Evolutionary conservation across 106 monocot species (phyloP).

Genomic region (Alisma plantagoaquatica): DNA sequence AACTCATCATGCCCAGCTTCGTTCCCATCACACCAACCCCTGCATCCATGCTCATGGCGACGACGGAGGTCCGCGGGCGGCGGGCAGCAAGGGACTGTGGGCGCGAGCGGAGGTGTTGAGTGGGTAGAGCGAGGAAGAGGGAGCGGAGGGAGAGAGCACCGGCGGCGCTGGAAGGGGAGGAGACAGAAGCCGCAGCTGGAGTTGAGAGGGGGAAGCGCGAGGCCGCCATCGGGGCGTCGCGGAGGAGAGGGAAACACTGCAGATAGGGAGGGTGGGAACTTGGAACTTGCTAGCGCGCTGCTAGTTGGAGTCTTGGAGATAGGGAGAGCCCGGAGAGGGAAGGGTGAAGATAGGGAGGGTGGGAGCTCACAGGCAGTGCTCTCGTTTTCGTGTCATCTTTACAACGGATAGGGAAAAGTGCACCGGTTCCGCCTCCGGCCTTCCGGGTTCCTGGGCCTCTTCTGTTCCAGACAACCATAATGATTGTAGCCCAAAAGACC

Average conservation of each 20-base stretch:
- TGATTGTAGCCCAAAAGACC: too few species aligned
- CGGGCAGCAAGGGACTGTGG: background rate
- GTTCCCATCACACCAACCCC: slow-evolving; percentile 91
- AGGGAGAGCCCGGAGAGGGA: too few species aligned
- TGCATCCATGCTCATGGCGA: slow-evolving; percentile 69
- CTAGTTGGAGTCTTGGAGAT: too few species aligned
- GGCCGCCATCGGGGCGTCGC: slow-evolving; percentile 6
- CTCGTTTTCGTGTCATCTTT: too few species aligned
- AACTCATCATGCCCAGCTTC: slow-evolving; percentile 96
- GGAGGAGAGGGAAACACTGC: background rate
- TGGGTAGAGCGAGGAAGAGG: slow-evolving; percentile 10
- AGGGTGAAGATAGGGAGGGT: too few species aligned
- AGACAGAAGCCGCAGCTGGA: background rate
- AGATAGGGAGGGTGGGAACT: background rate
- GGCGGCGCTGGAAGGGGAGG: slow-evolving; percentile 1
- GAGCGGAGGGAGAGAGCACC: slow-evolving; percentile 7
- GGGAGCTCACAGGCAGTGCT: too few species aligned
- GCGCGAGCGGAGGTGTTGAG: background rate
- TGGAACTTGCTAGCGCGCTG: too few species aligned
- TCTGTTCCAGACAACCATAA: too few species aligned
- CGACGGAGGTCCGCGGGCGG: background rate
- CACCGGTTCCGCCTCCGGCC: too few species aligned
- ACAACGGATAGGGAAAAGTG: too few species aligned
- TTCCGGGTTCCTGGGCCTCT: too few species aligned
- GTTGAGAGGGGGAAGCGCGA: slow-evolving; percentile 10